phyloP scores from a whole-genome alignment of 192 early-diverging fungal species.

The Backusella sp. region DNA sequence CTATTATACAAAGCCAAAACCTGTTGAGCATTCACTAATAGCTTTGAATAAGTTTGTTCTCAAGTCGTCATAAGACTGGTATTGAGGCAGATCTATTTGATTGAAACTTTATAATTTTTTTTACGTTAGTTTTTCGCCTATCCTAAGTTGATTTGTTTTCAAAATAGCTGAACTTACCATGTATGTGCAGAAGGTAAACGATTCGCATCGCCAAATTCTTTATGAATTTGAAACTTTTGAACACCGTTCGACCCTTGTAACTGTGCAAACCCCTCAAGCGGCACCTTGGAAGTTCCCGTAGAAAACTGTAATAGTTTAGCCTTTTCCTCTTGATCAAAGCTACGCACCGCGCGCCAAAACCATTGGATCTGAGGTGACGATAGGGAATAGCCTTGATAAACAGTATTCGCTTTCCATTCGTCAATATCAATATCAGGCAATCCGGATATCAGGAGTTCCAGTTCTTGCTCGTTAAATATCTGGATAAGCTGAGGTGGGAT shows the following conservation, averaged over 20 bases:
- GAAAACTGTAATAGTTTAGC: conserved; percentile 97
- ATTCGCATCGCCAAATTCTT: conserved; percentile 80
- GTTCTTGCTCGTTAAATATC: conserved; percentile 98
- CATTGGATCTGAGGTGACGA: conserved; percentile 92
- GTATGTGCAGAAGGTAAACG: conserved; percentile 96
- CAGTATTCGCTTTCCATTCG: conserved; percentile 98
- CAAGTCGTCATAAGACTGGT: conserved; percentile 87
- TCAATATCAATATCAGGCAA: conserved; percentile 98
- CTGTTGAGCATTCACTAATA: conserved; percentile 89
- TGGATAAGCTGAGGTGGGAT: conserved; percentile 89
- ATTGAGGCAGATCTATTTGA: conserved; percentile 93
- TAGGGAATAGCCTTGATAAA: conserved; percentile 88
- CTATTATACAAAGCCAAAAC: conserved; percentile 77
- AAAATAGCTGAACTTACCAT: conserved; percentile 58
- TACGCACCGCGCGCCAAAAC: conserved; percentile 98
- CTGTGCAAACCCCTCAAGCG: conserved; percentile 88
- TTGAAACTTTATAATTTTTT: conserved; percentile 73
- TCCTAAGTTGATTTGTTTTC: neutral
- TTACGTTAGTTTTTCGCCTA: neutral
- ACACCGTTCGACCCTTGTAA: conserved; percentile 92
- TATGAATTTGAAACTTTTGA: conserved; percentile 99
- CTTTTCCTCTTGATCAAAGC: conserved; percentile 94
- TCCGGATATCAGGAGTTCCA: conserved; percentile 96
- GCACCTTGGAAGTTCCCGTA: conserved; percentile 96
- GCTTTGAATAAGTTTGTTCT: conserved; percentile 80